Evolutionary conservation across 2,329 filamentous ascomycete species (phyloP), one percentile per base, ranked within the genome.

Genomic region (Ceratocystiopsis sp.): DNA sequence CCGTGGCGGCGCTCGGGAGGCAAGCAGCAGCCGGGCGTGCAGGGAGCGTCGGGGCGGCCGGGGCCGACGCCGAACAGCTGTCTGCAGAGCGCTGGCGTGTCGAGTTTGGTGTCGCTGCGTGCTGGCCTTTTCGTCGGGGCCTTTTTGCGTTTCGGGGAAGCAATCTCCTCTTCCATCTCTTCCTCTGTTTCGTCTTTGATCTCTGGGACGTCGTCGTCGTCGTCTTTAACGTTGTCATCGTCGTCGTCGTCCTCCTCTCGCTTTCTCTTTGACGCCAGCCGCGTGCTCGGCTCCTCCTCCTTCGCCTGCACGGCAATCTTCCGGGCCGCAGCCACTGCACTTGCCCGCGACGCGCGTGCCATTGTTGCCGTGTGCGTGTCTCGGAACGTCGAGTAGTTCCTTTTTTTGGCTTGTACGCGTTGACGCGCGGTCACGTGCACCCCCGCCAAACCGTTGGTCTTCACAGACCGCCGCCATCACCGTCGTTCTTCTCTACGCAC

Each of bases 1-100:
- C 45, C 35, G 45, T 71, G 68, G n/a, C 38, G 46, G 8, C 60
- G 56, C 18, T 35, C 41, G 1, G 56, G 59, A 8, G 54, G 53
- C 19, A 37, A 40, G 29, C 53, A 53, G 25, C 25, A 29, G 25
- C 8, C 21, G 21, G 21, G 21, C 0, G 35, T 1, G 19, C 19
- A 21, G 19, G 19, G 19, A 19, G 51, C 35, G 9, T 40, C 11
- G 5, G 36, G 2, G 34, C 9, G 14, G 35, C 6, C 10, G 16
- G 11, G 18, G n/a, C 11, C 25, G 2, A 29, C 25, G 10, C 25
- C 25, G 9, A 29, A 29, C 5, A 29, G 25, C 25, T 29, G 25
- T 11, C 9, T 8, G 25, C 25, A 7, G 7, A 29, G 25, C 25
- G 25, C 9, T 2, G 25, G 2, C 25, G 25, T 29, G 25, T 29